phyloP scores from a whole-genome alignment of 1,284 basidiomycete species.

The Fomitopsis palustris region DNA sequence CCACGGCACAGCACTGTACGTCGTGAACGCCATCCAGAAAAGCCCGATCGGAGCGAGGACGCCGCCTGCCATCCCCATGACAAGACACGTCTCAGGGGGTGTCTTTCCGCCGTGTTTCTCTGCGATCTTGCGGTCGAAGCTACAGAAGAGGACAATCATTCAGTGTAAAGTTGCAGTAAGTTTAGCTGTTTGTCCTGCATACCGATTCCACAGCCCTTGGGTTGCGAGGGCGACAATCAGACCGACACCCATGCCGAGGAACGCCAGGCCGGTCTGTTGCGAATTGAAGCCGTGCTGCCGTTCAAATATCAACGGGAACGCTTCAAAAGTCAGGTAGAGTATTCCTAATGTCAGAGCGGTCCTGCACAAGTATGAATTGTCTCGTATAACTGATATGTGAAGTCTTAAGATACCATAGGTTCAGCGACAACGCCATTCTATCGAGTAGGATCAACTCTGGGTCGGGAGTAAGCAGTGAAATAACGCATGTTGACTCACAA shows the following conservation, averaged over 20 bases:
- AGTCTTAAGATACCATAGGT: conserved; percentile 50
- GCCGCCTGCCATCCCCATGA: conserved; percentile 67
- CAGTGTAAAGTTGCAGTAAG: background rate
- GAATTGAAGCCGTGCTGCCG: conserved; percentile 55
- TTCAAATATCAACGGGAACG: conserved; percentile 68
- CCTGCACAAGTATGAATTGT: too few species aligned
- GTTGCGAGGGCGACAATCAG: conserved; percentile 52
- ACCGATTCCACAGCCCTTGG: conserved; percentile 68
- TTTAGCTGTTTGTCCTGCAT: too few species aligned
- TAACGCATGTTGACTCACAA: background rate
- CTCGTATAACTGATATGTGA: too few species aligned
- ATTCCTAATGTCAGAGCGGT: conserved; percentile 68
- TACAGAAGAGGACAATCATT: background rate
- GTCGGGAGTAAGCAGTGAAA: background rate
- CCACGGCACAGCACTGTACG: conserved; percentile 68
- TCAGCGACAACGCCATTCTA: conserved; percentile 73
- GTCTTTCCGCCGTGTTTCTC: conserved; percentile 40
- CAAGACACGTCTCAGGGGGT: conserved; percentile 67
- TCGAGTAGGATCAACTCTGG: conserved; percentile 68
- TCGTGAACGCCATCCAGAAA: conserved; percentile 74
- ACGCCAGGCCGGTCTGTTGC: conserved; percentile 61
- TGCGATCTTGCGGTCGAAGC: background rate
- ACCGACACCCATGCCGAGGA: conserved; percentile 72
- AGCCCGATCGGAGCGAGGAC: conserved; percentile 62
- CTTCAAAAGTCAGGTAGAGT: conserved; percentile 72